phyloP scores from a whole-genome alignment of 176 grass and related monocot genomes.

The Alopecurus myosuroides region DNA sequence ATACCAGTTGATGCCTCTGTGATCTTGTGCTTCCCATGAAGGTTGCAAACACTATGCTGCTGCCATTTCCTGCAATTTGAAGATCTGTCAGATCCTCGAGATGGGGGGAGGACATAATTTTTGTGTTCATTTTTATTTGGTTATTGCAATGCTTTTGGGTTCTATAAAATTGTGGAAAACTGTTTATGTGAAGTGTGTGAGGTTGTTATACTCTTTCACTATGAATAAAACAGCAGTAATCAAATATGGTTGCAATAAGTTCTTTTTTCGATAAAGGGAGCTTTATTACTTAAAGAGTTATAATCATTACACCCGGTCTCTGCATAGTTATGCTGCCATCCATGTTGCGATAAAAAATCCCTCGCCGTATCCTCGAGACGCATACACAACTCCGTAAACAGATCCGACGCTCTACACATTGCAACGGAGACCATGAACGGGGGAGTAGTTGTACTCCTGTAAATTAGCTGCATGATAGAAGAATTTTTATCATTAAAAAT shows the following conservation, averaged over 20 bases:
- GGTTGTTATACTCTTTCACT: slow-evolving; percentile 18
- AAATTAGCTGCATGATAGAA: too few species aligned
- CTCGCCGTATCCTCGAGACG: too few species aligned
- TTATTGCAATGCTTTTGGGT: not conserved
- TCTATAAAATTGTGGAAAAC: not conserved
- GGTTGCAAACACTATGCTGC: slow-evolving; percentile 41
- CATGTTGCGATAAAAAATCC: too few species aligned
- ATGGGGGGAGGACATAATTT: slow-evolving; percentile 23
- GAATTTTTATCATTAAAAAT: too few species aligned
- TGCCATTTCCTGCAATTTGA: slow-evolving; percentile 28
- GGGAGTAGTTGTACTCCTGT: too few species aligned
- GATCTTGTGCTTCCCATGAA: slow-evolving; percentile 46
- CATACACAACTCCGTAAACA: too few species aligned
- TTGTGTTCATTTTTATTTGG: slow-evolving; percentile 6
- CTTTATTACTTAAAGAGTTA: too few species aligned
- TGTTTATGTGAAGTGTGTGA: not conserved
- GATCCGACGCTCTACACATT: too few species aligned
- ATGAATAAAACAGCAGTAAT: not conserved
- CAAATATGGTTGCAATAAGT: not conserved
- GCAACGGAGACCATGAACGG: too few species aligned
- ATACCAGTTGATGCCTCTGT: slow-evolving; percentile 19
- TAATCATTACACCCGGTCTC: too few species aligned
- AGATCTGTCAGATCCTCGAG: slow-evolving; percentile 32
- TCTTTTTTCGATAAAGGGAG: too few species aligned
- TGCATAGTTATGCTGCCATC: too few species aligned